Evolutionary conservation across 352 stramenopile genomes (phyloP).

Genomic region (Plasmopara viticola): DNA sequence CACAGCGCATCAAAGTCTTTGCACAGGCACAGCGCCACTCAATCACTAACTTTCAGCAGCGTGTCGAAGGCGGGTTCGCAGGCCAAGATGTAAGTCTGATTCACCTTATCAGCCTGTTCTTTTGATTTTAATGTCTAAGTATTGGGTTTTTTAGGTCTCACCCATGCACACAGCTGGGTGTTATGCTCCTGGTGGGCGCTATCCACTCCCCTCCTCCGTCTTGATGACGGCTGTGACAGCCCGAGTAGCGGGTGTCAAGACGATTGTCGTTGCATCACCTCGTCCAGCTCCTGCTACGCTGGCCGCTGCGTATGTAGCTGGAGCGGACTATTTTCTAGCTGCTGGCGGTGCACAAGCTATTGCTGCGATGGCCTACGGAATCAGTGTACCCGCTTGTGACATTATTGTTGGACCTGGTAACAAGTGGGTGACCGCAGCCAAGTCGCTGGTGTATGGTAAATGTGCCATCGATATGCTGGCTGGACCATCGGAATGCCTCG

Average conservation of each 20-base stretch:
- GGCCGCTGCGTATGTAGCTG: constrained; percentile 90
- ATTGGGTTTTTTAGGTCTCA: constrained; percentile 14
- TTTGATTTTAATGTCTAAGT: too few relatives aligned
- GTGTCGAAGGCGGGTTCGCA: constrained; percentile 93
- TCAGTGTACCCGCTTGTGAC: constrained; percentile 91
- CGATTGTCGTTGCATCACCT: constrained; percentile 93
- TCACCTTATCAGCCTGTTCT: not conserved
- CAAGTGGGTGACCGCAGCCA: constrained; percentile 99
- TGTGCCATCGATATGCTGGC: constrained; percentile 99
- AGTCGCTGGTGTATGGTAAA: constrained; percentile 94
- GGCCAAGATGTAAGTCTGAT: constrained; percentile 79
- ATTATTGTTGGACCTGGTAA: constrained; percentile 98
- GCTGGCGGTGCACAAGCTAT: constrained; percentile 86
- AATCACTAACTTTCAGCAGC: constrained; percentile 89
- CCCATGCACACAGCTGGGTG: constrained; percentile 87
- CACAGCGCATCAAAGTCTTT: constrained; percentile 88
- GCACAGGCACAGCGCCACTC: constrained; percentile 89
- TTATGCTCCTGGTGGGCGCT: constrained; percentile 96
- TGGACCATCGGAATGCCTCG: constrained; percentile 96
- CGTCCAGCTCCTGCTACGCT: constrained; percentile 90
- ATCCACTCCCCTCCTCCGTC: constrained; percentile 96
- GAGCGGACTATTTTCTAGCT: constrained; percentile 85
- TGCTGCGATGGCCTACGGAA: constrained; percentile 94
- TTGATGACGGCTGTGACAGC: constrained; percentile 97
- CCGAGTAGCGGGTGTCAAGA: constrained; percentile 90